Percentiles rank a stretch among this genome's conserved stretches.
Conservation (phyloP, 352 stramenopile genomes). For the Pythium brachiatum region DNA sequence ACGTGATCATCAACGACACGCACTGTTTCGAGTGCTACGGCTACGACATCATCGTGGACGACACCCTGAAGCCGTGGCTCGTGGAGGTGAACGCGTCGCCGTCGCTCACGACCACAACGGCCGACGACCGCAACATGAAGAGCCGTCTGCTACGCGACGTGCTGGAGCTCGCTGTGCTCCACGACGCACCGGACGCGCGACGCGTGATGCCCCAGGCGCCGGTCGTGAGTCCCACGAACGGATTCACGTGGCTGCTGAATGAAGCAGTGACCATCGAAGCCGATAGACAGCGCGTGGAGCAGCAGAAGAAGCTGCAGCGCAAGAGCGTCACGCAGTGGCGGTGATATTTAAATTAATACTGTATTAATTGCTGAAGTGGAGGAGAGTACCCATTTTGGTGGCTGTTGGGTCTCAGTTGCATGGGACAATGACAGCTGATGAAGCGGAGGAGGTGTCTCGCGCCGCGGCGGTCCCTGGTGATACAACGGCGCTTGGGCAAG, state of each 20-base stretch:
- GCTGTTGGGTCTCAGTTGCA: not conserved
- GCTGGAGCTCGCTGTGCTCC: conserved; percentile 54
- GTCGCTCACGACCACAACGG: conserved; percentile 67
- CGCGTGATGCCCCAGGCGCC: conserved; percentile 34
- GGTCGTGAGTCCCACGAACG: conserved; percentile 51
- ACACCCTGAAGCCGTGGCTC: conserved; percentile 91
- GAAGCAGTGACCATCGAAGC: conserved; percentile 53
- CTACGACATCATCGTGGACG: conserved; percentile 94
- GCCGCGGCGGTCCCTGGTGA: not conserved
- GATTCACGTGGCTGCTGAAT: conserved; percentile 74
- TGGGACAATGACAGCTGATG: not conserved
- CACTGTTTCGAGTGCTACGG: conserved; percentile 96
- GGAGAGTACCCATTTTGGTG: not conserved
- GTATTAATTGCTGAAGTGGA: conserved; percentile 3
- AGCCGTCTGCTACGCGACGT: conserved; percentile 67
- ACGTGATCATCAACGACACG: conserved; percentile 92
- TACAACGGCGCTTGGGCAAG: not conserved
- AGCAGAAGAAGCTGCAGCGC: conserved; percentile 46
- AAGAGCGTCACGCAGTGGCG: conserved; percentile 42
- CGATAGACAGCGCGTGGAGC: conserved; percentile 36
- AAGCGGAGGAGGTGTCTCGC: not conserved
- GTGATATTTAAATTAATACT: conserved; percentile 13
- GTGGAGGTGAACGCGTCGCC: conserved; percentile 87
- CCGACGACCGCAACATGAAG: conserved; percentile 79
- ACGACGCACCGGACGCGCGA: conserved; percentile 34